phyloP scores from a whole-genome alignment of 2,329 filamentous ascomycete genomes.

The Trichoderma asperellum region DNA sequence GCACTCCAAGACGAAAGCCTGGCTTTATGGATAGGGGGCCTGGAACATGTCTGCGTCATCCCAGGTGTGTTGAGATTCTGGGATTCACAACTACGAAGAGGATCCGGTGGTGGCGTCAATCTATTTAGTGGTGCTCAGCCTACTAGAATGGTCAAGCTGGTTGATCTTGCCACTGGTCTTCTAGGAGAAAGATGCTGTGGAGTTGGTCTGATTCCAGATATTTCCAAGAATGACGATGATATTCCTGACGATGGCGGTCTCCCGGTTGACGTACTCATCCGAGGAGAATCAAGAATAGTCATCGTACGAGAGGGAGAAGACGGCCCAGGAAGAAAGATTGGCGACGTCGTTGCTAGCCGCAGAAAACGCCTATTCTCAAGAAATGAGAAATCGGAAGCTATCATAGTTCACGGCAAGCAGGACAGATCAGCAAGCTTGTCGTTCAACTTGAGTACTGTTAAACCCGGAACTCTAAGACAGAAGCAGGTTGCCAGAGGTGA shows the following conservation, averaged over 20 bases:
- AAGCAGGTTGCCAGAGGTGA: constrained; percentile 38
- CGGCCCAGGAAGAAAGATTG: constrained; percentile 49
- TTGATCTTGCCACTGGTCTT: constrained; percentile 57
- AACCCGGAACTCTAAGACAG: constrained; percentile 44
- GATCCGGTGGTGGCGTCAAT: constrained; percentile 55
- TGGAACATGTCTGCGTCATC: constrained; percentile 61
- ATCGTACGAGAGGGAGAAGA: constrained; percentile 59
- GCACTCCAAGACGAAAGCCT: constrained; percentile 57
- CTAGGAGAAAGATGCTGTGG: constrained; percentile 61
- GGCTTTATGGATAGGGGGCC: constrained; percentile 60
- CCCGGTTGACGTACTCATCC: constrained; percentile 58
- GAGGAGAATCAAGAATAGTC: constrained; percentile 60
- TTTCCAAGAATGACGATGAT: constrained; percentile 34
- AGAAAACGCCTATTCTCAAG: constrained; percentile 44
- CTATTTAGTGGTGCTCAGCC: constrained; percentile 60
- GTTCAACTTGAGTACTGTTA: constrained; percentile 56
- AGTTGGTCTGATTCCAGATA: constrained; percentile 51
- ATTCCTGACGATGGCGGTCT: constrained; percentile 45
- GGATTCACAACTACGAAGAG: constrained; percentile 61
- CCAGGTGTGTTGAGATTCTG: constrained; percentile 60
- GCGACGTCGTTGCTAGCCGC: constrained; percentile 41
- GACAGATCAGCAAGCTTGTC: constrained; percentile 45
- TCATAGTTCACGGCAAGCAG: constrained; percentile 57
- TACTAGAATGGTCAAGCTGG: constrained; percentile 59
- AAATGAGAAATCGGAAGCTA: constrained; percentile 53